Evolutionary conservation across 2,329 filamentous ascomycete species (phyloP).

Genomic region (Xylariaceae sp.): DNA sequence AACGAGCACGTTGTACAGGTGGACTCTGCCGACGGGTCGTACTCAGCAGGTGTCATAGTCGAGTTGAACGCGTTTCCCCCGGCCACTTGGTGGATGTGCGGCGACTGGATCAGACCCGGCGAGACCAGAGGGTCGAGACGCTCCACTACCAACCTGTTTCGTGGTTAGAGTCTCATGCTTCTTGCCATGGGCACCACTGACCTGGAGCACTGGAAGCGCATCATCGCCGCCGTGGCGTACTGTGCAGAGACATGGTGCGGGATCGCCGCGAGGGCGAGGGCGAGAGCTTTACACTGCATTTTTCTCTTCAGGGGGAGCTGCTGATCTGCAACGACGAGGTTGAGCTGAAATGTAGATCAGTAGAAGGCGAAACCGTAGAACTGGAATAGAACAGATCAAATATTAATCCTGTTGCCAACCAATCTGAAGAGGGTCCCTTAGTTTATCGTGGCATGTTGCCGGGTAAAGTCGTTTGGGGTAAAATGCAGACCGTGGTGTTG

Average conservation of each 20-base stretch:
- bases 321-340: slow-evolving; percentile 17
- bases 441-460: slow-evolving; percentile 16
- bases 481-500: slow-evolving; percentile 6
- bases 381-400: slow-evolving; percentile 1
- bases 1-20: slow-evolving; percentile 32
- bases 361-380: background rate
- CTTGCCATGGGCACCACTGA: slow-evolving; percentile 1
- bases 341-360: slow-evolving; percentile 16
- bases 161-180: slow-evolving; percentile 5
- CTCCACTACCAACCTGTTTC: slow-evolving; percentile 31
- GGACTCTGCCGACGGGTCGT: slow-evolving; percentile 26
- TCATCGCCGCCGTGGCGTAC: slow-evolving; percentile 26
- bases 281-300: slow-evolving; percentile 27
- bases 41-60: slow-evolving; percentile 22
- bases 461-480: slow-evolving; percentile 20
- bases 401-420: background rate
- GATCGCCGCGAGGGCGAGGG: slow-evolving; percentile 21
- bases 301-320: slow-evolving; percentile 15
- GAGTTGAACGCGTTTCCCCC: slow-evolving; percentile 32
- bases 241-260: slow-evolving; percentile 24
- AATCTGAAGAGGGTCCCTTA: slow-evolving; percentile 6
- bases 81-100: slow-evolving; percentile 31
- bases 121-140: slow-evolving; percentile 32
- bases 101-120: slow-evolving; percentile 27
- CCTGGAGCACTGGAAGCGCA: slow-evolving; percentile 30